These are phyloP conservation scores for Adansonia rubrostipa DNA, from an alignment of 441 rosid genomes.

Conservation along the genomic window DNA sequence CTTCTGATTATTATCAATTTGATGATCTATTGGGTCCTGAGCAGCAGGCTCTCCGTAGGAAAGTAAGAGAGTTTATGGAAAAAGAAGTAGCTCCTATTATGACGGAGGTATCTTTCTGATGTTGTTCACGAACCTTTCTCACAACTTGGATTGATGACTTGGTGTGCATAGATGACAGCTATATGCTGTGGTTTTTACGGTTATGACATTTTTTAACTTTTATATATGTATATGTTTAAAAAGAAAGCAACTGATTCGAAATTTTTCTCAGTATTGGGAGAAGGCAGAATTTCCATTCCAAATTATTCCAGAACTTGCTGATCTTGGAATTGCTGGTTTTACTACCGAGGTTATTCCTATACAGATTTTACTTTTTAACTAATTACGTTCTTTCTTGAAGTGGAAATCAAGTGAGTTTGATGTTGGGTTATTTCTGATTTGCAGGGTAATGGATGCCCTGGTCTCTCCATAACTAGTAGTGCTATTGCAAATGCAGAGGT, in stretches of 20 bases:
- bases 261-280: slow-evolving; percentile 85
- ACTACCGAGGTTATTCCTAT: slow-evolving; percentile 66
- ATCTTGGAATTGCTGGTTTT: slow-evolving; percentile 68
- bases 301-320: slow-evolving; percentile 74
- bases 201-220: neutral
- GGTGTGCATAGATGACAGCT: neutral
- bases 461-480: slow-evolving; percentile 61
- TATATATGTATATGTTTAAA: neutral
- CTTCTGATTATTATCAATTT: slow-evolving; percentile 78
- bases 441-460: slow-evolving; percentile 96
- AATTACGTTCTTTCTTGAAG: slow-evolving; percentile 19
- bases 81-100: slow-evolving; percentile 88
- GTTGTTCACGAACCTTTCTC: slow-evolving; percentile 7
- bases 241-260: slow-evolving; percentile 15
- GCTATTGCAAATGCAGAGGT: slow-evolving; percentile 75
- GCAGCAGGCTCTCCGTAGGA: slow-evolving; percentile 63
- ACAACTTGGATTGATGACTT: neutral
- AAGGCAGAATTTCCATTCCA: slow-evolving; percentile 95
- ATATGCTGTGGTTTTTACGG: neutral
- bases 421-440: slow-evolving; percentile 34
- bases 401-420: neutral
- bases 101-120: slow-evolving; percentile 59
- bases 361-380: neutral
- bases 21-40: slow-evolving; percentile 75
- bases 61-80: slow-evolving; percentile 85